Conservation (phyloP, 2,329 filamentous ascomycete species). For the Trichoderma harzianum region DNA sequence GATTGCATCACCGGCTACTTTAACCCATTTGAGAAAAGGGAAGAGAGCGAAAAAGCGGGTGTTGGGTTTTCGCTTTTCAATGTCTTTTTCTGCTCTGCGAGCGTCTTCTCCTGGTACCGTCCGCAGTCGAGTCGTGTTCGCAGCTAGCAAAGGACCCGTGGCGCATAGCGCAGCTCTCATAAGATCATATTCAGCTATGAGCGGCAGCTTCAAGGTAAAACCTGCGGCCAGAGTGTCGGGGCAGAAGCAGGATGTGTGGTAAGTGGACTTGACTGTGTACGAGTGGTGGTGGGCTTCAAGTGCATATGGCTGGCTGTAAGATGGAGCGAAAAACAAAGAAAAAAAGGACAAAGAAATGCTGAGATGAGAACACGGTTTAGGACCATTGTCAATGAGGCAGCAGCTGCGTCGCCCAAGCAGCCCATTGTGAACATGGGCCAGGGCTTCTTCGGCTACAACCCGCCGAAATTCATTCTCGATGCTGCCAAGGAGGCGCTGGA, state of each 20-base stretch:
- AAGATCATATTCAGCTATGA: constrained; percentile 35
- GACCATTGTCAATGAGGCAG: constrained; percentile 65
- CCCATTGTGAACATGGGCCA: constrained; percentile 65
- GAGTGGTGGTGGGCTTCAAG: not conserved
- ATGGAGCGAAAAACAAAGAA: not conserved
- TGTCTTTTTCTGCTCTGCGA: constrained; percentile 17
- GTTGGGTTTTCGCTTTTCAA: not conserved
- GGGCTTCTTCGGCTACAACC: constrained; percentile 88
- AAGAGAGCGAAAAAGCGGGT: not conserved
- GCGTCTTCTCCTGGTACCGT: not conserved
- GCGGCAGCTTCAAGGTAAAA: constrained; percentile 44
- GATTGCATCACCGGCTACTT: constrained; percentile 14
- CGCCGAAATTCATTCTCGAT: constrained; percentile 82
- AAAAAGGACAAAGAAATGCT: not conserved
- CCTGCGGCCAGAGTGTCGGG: constrained; percentile 49
- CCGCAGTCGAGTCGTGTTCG: not conserved
- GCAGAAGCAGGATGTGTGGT: constrained; percentile 53
- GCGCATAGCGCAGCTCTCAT: not conserved
- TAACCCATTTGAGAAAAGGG: not conserved
- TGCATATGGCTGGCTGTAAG: not conserved
- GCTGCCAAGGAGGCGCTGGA: constrained; percentile 89
- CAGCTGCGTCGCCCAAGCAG: constrained; percentile 59
- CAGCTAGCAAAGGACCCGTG: not conserved
- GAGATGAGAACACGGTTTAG: constrained; percentile 33
- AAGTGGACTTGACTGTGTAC: constrained; percentile 22